Conservation (phyloP, 2,329 filamentous ascomycete genomes). For the Lasiodiplodia sp. region DNA sequence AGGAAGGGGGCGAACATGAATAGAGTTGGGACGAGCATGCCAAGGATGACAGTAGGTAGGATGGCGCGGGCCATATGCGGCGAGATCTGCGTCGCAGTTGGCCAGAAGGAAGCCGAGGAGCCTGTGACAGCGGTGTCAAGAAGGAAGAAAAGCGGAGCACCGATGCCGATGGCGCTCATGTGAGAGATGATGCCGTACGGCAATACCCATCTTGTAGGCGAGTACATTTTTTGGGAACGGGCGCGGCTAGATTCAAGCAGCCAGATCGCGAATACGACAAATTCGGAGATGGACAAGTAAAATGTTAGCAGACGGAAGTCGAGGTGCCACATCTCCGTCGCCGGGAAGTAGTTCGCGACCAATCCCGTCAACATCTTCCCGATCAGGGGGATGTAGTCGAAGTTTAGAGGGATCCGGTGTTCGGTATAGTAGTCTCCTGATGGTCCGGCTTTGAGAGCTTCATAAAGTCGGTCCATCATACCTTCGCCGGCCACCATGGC, state of each 20-base stretch:
- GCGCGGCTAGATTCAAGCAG: neutral
- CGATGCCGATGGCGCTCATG: neutral
- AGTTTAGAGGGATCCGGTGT: neutral
- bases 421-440: neutral
- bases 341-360: neutral
- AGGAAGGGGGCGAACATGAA: neutral
- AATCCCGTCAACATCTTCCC: neutral
- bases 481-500: neutral
- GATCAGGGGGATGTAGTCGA: neutral
- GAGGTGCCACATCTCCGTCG: neutral
- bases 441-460: neutral
- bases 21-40: neutral
- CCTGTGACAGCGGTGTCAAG: neutral
- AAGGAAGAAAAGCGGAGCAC: neutral
- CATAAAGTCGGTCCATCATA: neutral
- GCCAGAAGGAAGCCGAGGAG: neutral
- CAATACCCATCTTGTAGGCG: neutral
- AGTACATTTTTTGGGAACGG: neutral
- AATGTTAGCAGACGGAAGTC: conserved; percentile 1
- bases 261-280: conserved; percentile 6
- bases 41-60: neutral
- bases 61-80: neutral
- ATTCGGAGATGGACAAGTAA: conserved; percentile 6
- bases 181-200: neutral
- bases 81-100: neutral